A percentile compares a stretch with the other conserved stretches of the same genome.
phyloP scores from a whole-genome alignment of 495 filamentous ascomycete genomes.

The Lepidopterella palustris region DNA sequence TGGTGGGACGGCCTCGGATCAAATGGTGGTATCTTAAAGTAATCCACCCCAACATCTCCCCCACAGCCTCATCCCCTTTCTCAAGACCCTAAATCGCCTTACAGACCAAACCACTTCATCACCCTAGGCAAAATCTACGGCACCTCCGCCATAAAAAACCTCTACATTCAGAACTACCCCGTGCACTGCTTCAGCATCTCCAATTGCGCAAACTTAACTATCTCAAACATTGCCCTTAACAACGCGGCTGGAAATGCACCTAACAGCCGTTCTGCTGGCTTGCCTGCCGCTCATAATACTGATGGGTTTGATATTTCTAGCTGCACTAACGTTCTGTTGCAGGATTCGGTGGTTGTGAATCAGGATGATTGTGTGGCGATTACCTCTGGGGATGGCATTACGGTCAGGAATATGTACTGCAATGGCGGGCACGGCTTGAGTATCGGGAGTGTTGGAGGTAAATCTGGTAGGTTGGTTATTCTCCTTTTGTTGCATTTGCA shows the following conservation, averaged over 20 bases:
- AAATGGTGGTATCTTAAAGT: slow-evolving; percentile 19
- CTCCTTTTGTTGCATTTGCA: no score
- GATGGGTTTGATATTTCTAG: slow-evolving; percentile 41
- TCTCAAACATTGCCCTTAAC: slow-evolving; percentile 35
- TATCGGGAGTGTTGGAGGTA: slow-evolving; percentile 46
- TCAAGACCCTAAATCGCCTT: no score
- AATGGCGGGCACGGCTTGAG: slow-evolving; percentile 44
- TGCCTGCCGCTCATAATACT: slow-evolving; percentile 40
- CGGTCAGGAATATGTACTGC: slow-evolving; percentile 37
- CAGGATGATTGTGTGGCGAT: slow-evolving; percentile 46
- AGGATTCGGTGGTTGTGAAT: slow-evolving; percentile 36
- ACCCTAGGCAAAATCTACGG: slow-evolving; percentile 29
- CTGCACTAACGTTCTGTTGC: slow-evolving; percentile 33
- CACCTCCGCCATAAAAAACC: slow-evolving; percentile 35
- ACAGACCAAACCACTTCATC: slow-evolving; percentile 44
- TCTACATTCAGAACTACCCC: slow-evolving; percentile 43
- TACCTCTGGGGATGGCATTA: slow-evolving; percentile 38
- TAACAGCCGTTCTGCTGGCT: slow-evolving; percentile 34
- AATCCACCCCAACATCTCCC: background rate
- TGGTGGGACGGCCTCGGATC: slow-evolving; percentile 48
- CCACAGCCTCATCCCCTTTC: no score
- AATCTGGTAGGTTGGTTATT: slow-evolving; percentile 32
- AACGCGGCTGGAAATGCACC: slow-evolving; percentile 42
- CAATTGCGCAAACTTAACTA: slow-evolving; percentile 29
- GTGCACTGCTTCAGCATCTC: slow-evolving; percentile 39